Conservation (phyloP, 1,139 yeast species). For the Sugiyamaella sp. region DNA sequence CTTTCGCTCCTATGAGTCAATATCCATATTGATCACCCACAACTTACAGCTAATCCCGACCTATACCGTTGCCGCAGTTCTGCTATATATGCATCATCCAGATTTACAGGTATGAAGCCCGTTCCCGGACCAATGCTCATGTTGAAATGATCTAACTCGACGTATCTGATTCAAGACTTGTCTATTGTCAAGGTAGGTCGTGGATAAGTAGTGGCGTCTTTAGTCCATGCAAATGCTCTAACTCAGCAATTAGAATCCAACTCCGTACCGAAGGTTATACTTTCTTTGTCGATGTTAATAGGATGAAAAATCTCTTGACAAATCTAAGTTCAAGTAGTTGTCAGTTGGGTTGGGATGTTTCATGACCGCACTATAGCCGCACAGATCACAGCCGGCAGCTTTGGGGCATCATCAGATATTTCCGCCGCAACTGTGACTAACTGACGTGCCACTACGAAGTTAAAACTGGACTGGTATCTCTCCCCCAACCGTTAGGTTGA, state of each 20-base stretch:
- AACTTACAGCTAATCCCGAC: constrained; percentile 12
- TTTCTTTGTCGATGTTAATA: not conserved
- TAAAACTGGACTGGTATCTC: too few species aligned
- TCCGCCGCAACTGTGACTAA: not conserved
- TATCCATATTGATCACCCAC: not conserved
- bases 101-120: constrained; percentile 26
- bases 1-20: not conserved
- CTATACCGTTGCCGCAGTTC: constrained; percentile 20
- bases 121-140: constrained; percentile 20
- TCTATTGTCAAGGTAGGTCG: too few species aligned
- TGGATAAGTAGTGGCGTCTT: not conserved
- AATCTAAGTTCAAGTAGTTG: constrained; percentile 9
- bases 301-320: constrained; percentile 16
- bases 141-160: not conserved
- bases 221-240: not conserved
- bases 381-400: too few species aligned
- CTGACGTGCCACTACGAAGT: too few species aligned
- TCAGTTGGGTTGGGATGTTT: not conserved
- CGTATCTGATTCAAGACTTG: too few species aligned
- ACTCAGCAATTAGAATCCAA: too few species aligned
- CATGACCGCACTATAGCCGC: not conserved
- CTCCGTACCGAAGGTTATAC: too few species aligned
- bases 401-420: too few species aligned
- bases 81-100: constrained; percentile 27
- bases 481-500: too few species aligned